Evolutionary conservation across 345 rosid species (phyloP).

Genomic region (Populus ilicifolia): DNA sequence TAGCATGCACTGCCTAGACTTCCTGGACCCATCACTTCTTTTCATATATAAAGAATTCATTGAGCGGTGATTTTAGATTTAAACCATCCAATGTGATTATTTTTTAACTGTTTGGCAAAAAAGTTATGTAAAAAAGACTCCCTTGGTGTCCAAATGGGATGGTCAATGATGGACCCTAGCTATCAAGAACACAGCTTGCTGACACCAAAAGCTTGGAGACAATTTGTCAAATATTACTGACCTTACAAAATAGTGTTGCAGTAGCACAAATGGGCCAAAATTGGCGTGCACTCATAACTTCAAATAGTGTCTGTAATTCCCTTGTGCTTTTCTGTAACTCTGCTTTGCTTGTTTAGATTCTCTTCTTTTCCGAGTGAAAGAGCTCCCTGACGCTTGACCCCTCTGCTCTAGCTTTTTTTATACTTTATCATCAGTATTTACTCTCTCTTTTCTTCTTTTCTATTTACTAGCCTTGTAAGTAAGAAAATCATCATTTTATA

Average conservation of each 20-base stretch:
- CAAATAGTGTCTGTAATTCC: conserved; percentile 21
- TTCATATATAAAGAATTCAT: not conserved
- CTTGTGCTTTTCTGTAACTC: conserved; percentile 12
- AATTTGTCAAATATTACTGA: not conserved
- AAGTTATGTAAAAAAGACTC: not conserved
- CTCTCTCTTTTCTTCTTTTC: not conserved
- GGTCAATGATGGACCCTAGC: not conserved
- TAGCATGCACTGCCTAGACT: not conserved
- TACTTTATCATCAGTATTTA: conserved; percentile 3
- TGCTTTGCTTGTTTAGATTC: conserved; percentile 32
- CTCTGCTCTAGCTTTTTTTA: not conserved
- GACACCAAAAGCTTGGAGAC: not conserved
- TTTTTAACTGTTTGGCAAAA: not conserved
- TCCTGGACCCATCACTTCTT: not conserved
- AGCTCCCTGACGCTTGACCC: conserved; percentile 22
- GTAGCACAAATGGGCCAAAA: not conserved
- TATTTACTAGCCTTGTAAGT: not conserved
- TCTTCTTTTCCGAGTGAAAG: conserved; percentile 31
- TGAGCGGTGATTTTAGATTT: not conserved
- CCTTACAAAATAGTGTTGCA: not conserved
- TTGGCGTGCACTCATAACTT: conserved; percentile 25
- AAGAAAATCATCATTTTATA: not conserved
- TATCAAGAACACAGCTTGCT: not conserved
- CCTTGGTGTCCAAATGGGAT: not conserved
- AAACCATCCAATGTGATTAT: conserved; percentile 10